phyloP scores from a whole-genome alignment of 208 protist species.

The Leishmania turanica region DNA sequence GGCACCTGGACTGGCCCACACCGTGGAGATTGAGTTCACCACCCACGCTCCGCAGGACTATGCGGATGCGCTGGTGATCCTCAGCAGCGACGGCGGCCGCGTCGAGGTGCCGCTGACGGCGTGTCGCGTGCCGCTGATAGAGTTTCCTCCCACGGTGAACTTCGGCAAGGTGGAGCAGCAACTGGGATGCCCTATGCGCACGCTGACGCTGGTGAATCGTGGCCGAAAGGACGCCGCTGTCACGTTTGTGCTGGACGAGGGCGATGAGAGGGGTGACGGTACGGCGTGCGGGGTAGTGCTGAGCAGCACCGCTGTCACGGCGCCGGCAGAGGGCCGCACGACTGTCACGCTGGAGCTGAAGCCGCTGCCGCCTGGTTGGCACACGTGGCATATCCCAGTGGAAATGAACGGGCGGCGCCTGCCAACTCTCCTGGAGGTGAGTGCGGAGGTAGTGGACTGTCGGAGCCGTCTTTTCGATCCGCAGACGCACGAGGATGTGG shows the following conservation, averaged over 20 bases:
- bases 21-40: slow-evolving; percentile 85
- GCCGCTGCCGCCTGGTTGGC: slow-evolving; percentile 40
- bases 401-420: slow-evolving; percentile 48
- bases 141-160: slow-evolving; percentile 52
- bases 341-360: slow-evolving; percentile 65
- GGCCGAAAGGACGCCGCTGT: slow-evolving; percentile 67
- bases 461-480: slow-evolving; percentile 68
- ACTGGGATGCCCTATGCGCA: slow-evolving; percentile 37
- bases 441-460: slow-evolving; percentile 78
- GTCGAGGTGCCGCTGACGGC: slow-evolving; percentile 72
- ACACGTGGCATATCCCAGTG: slow-evolving; percentile 49
- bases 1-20: slow-evolving; percentile 73
- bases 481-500: slow-evolving; percentile 51
- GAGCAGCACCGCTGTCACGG: slow-evolving; percentile 22
- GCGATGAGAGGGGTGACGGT: neutral
- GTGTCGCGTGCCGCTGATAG: slow-evolving; percentile 62
- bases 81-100: slow-evolving; percentile 63
- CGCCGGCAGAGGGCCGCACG: slow-evolving; percentile 43
- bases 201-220: slow-evolving; percentile 69
- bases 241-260: slow-evolving; percentile 19
- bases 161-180: slow-evolving; percentile 82
- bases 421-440: slow-evolving; percentile 42
- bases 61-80: slow-evolving; percentile 71
- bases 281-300: slow-evolving; percentile 21
- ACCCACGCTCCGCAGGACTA: slow-evolving; percentile 75